Conservation (phyloP, 2,329 filamentous ascomycete genomes). For the Aspergillus luchuensis region DNA sequence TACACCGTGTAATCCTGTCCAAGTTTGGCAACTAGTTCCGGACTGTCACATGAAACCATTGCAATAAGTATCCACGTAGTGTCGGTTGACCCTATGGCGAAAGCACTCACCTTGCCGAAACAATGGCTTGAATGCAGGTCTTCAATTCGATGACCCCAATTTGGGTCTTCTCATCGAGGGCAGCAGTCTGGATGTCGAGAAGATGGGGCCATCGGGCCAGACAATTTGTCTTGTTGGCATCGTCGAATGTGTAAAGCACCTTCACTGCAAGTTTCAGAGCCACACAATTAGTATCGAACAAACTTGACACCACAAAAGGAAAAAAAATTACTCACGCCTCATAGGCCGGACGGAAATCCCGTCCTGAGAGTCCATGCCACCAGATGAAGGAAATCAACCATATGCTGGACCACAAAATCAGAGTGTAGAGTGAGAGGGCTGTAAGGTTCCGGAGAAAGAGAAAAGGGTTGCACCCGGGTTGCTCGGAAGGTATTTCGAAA, state of each 20-base stretch:
- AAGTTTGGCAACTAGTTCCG: slow-evolving; percentile 75
- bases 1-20: slow-evolving; percentile 93
- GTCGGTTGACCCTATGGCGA: background rate
- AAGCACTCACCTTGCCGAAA: slow-evolving; percentile 57
- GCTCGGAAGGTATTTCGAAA: slow-evolving; percentile 3
- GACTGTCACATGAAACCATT: slow-evolving; percentile 55
- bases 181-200: slow-evolving; percentile 76
- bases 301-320: slow-evolving; percentile 2
- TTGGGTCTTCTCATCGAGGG: slow-evolving; percentile 74
- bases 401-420: slow-evolving; percentile 25
- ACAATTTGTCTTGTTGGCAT: slow-evolving; percentile 83
- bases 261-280: slow-evolving; percentile 66
- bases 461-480: slow-evolving; percentile 1
- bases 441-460: background rate
- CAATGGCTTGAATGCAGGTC: slow-evolving; percentile 82
- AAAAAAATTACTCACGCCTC: slow-evolving; percentile 61
- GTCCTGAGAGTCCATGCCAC: slow-evolving; percentile 48
- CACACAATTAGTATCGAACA: slow-evolving; percentile 20
- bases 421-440: background rate
- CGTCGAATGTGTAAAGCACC: slow-evolving; percentile 94
- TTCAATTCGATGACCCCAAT: slow-evolving; percentile 88
- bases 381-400: slow-evolving; percentile 31
- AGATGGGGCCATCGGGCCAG: slow-evolving; percentile 81
- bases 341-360: slow-evolving; percentile 64
- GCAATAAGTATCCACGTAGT: background rate